A percentile compares a stretch with the other conserved stretches of the same genome.
These are phyloP conservation scores for Hydnum rufescens DNA, from an alignment of 768 basidiomycete species.

Conservation along the genomic window DNA sequence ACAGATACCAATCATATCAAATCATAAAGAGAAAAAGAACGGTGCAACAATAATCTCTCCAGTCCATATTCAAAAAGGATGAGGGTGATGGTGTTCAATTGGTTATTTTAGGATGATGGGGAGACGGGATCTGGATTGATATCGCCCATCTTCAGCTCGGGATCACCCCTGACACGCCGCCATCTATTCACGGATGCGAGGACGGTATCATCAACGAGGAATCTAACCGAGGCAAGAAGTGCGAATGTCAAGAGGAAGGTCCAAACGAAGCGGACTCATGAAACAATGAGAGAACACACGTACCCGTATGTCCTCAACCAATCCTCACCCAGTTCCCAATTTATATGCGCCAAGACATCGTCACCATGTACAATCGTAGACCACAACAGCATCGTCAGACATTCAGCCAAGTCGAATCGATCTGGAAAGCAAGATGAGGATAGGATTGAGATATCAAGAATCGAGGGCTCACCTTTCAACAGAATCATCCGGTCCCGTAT, in stretches of 20 bases:
- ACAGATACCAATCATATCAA: neutral
- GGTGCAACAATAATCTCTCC: no score
- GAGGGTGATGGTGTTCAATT: no score
- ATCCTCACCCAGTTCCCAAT: slow-evolving; percentile 75
- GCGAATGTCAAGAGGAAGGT: neutral
- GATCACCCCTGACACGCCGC: slow-evolving; percentile 66
- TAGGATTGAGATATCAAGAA: slow-evolving; percentile 14
- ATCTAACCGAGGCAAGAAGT: slow-evolving; percentile 28
- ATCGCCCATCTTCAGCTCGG: slow-evolving; percentile 27
- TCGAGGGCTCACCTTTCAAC: slow-evolving; percentile 35
- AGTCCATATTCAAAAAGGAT: no score
- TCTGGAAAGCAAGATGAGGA: slow-evolving; percentile 23
- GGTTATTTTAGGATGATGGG: neutral
- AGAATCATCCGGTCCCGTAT: slow-evolving; percentile 83
- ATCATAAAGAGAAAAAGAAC: no score
- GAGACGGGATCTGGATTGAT: neutral
- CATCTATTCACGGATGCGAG: slow-evolving; percentile 65
- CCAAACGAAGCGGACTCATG: neutral
- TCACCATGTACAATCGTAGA: slow-evolving; percentile 69
- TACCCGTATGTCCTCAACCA: slow-evolving; percentile 76
- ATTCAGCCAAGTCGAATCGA: slow-evolving; percentile 63
- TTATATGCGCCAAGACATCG: slow-evolving; percentile 71
- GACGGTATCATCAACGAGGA: slow-evolving; percentile 55
- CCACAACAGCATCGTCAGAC: slow-evolving; percentile 48
- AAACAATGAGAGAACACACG: slow-evolving; percentile 14